Evolutionary conservation across 352 stramenopile species (phyloP).

Genomic region (Phytopythium helicoides): DNA sequence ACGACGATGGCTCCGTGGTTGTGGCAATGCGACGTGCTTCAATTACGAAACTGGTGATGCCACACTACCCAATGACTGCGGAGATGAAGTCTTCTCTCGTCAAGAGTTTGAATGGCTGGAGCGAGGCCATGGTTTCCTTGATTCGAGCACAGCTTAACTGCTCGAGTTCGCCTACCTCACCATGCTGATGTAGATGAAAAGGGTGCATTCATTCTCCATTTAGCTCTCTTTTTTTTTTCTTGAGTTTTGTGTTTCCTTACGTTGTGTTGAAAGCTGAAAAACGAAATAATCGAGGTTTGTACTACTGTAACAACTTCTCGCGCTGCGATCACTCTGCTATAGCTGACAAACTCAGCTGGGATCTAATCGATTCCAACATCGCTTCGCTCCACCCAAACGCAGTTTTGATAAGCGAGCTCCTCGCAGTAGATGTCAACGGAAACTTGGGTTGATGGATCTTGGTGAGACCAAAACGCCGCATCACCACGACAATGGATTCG

Average conservation of each 20-base stretch:
- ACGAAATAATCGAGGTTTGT: too few species aligned
- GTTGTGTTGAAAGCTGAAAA: too few species aligned
- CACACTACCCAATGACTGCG: background rate
- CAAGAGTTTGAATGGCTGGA: conserved; percentile 5
- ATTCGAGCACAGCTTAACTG: conserved; percentile 3
- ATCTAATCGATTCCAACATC: conserved; percentile 7
- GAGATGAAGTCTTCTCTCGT: background rate
- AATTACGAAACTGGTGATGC: conserved; percentile 6
- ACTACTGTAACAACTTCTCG: too few species aligned
- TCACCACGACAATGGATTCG: conserved; percentile 13
- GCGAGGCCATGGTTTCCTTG: conserved; percentile 7
- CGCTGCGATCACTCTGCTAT: too few species aligned
- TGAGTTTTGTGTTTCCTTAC: too few species aligned
- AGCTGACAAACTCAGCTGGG: background rate
- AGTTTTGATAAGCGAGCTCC: conserved; percentile 1
- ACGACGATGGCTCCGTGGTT: background rate
- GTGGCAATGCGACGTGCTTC: conserved; percentile 24
- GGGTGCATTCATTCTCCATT: too few species aligned
- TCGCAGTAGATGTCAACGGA: background rate
- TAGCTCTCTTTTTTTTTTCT: too few species aligned
- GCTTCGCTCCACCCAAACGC: conserved; percentile 6
- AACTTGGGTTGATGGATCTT: conserved; percentile 8
- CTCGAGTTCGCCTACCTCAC: too few species aligned
- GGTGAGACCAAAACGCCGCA: conserved; percentile 15
- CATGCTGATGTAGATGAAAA: too few species aligned